These are phyloP conservation scores for Picea abies DNA, from an alignment of 83 land plant genomes.

Conservation along the genomic window DNA sequence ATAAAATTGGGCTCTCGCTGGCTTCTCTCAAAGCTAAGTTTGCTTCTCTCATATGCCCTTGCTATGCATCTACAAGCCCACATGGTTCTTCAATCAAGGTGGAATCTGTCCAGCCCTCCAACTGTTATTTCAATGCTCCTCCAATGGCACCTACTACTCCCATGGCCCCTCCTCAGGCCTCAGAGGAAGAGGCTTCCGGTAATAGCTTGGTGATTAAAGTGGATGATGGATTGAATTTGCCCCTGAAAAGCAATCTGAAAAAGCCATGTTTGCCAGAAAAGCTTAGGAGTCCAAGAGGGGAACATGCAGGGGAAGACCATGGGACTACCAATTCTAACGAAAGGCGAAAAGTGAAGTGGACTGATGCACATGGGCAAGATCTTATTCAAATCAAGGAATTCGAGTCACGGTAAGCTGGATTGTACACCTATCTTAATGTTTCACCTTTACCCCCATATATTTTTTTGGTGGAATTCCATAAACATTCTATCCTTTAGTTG, in stretches of 20 bases:
- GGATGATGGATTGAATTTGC: slow-evolving; percentile 15
- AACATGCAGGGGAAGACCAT: slow-evolving; percentile 1
- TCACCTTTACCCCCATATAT: no score
- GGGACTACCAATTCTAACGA: slow-evolving; percentile 18
- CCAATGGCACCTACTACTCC: slow-evolving; percentile 12
- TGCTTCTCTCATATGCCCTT: no score
- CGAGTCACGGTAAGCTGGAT: slow-evolving; percentile 43
- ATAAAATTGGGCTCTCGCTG: no score
- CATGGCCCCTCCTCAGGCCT: neutral
- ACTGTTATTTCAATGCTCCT: neutral
- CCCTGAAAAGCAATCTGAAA: slow-evolving; percentile 55
- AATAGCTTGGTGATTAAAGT: slow-evolving; percentile 5
- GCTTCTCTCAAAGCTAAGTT: no score
- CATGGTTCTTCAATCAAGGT: slow-evolving; percentile 27
- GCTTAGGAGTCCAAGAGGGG: slow-evolving; percentile 5
- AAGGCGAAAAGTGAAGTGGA: slow-evolving; percentile 71
- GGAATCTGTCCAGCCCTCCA: slow-evolving; percentile 30
- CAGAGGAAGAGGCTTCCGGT: no score
- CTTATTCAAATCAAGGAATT: slow-evolving; percentile 65
- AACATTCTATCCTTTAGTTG: no score
- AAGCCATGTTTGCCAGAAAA: slow-evolving; percentile 16
- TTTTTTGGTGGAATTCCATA: no score
- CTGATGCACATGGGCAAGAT: slow-evolving; percentile 61
- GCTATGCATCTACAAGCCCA: no score
- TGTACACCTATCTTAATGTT: no score